These are phyloP conservation scores for Bimuria novae-zelandiae DNA, from an alignment of 2,329 filamentous ascomycete species.

Conservation along the genomic window DNA sequence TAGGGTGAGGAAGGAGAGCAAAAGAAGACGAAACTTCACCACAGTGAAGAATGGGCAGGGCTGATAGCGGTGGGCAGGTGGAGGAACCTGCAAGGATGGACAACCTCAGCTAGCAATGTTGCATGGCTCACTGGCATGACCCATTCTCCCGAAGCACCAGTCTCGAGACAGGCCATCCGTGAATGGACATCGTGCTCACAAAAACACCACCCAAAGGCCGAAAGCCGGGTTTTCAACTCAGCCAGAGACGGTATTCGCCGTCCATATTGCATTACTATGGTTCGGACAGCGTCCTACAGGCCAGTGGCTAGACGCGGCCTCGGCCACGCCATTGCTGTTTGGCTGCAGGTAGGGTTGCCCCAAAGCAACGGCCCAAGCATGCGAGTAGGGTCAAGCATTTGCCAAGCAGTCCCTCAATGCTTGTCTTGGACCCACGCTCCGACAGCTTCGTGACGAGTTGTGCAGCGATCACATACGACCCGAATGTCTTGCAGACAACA, in stretches of 20 bases:
- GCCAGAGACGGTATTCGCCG: not conserved
- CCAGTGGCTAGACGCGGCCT: constrained; percentile 1
- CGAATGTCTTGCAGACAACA: not conserved
- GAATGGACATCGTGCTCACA: not conserved
- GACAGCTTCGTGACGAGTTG: not conserved
- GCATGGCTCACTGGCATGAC: not conserved
- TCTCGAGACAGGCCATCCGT: not conserved
- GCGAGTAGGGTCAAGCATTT: constrained; percentile 32
- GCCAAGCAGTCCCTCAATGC: constrained; percentile 31
- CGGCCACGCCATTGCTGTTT: constrained; percentile 8
- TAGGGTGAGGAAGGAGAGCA: not conserved
- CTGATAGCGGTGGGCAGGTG: not conserved
- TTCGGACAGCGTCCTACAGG: not conserved
- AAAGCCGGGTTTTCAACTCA: no score
- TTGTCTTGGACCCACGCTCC: constrained; percentile 17
- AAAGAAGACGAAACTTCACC: not conserved
- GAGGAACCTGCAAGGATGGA: not conserved
- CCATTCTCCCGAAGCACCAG: not conserved
- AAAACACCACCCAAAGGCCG: no score
- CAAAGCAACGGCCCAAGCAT: constrained; percentile 12
- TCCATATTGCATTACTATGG: not conserved
- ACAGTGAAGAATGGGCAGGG: not conserved
- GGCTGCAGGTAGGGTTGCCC: constrained; percentile 6
- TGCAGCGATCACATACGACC: not conserved
- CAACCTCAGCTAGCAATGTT: not conserved